A percentile compares a stretch with the other conserved stretches of the same genome.
Conservation (phyloP, 176 grass and related monocot species). For the Saccharum spontaneum region DNA sequence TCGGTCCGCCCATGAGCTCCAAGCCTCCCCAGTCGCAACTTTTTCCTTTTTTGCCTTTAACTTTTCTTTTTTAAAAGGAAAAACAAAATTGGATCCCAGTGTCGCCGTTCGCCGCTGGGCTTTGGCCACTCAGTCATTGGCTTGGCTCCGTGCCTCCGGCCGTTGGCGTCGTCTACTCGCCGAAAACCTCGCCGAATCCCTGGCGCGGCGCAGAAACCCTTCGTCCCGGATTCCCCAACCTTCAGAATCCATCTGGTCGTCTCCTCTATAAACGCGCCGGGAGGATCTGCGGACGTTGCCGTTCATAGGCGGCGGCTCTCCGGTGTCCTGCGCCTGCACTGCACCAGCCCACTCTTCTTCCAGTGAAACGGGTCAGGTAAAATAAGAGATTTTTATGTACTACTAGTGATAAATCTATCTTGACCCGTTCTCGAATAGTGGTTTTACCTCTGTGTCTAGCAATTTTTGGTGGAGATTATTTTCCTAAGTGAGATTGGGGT, state of each 20-base stretch:
- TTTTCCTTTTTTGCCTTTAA: background rate
- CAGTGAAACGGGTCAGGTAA: background rate
- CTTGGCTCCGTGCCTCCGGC: background rate
- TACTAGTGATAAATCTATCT: background rate
- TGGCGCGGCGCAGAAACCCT: conserved; percentile 17
- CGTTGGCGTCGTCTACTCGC: conserved; percentile 4
- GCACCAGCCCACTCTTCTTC: background rate
- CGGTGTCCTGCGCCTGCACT: background rate
- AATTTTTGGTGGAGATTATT: background rate
- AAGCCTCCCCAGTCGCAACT: background rate
- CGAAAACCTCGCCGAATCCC: conserved; percentile 15
- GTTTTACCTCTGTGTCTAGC: background rate
- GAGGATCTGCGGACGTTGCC: background rate
- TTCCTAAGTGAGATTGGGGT: background rate
- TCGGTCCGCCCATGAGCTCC: conserved; percentile 12
- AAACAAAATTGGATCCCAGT: background rate
- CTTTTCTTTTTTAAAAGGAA: background rate
- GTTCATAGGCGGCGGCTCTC: background rate
- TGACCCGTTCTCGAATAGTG: background rate
- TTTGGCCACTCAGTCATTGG: conserved; percentile 14
- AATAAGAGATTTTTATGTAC: background rate
- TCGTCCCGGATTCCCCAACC: background rate
- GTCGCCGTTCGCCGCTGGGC: background rate
- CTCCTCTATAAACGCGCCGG: conserved; percentile 3
- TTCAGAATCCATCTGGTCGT: background rate